phyloP scores from a whole-genome alignment of 2,329 filamentous ascomycete genomes.

The Alternaria brassicicola region DNA sequence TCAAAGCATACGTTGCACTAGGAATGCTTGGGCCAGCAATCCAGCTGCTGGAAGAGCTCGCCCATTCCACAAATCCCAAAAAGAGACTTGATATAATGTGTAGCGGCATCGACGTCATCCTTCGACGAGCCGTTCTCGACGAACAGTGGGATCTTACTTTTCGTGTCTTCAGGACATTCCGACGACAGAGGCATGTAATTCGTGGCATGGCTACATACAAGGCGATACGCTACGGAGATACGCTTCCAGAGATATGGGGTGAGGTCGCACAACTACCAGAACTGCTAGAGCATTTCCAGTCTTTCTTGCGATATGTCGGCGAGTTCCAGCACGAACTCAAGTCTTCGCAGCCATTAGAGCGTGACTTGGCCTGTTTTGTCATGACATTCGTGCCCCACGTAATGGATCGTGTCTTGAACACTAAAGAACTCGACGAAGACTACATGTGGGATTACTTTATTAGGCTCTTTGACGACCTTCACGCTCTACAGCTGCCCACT shows the following conservation, averaged over 20 bases:
- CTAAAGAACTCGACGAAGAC: conserved; percentile 28
- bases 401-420: conserved; percentile 33
- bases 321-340: conserved; percentile 33
- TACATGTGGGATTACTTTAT: conserved; percentile 35
- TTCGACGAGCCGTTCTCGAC: conserved; percentile 37
- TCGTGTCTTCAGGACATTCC: conserved; percentile 33
- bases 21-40: conserved; percentile 48
- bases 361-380: conserved; percentile 28
- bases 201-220: background rate
- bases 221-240: conserved; percentile 14
- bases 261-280: conserved; percentile 30
- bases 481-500: conserved; percentile 24
- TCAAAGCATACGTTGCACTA: conserved; percentile 53
- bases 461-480: conserved; percentile 33
- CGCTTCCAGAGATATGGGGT: conserved; percentile 33
- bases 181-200: conserved; percentile 9
- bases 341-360: conserved; percentile 19
- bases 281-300: conserved; percentile 31
- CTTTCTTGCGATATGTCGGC: conserved; percentile 35
- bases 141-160: conserved; percentile 47
- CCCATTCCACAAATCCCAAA: background rate
- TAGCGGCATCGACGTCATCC: conserved; percentile 39
- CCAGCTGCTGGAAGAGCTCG: conserved; percentile 52
- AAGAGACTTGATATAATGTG: conserved; percentile 10
- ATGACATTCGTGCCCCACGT: conserved; percentile 37